A percentile compares a stretch with the other conserved stretches of the same genome.
phyloP scores from a whole-genome alignment of 208 protist species.

The Wallacemonas collosoma region DNA sequence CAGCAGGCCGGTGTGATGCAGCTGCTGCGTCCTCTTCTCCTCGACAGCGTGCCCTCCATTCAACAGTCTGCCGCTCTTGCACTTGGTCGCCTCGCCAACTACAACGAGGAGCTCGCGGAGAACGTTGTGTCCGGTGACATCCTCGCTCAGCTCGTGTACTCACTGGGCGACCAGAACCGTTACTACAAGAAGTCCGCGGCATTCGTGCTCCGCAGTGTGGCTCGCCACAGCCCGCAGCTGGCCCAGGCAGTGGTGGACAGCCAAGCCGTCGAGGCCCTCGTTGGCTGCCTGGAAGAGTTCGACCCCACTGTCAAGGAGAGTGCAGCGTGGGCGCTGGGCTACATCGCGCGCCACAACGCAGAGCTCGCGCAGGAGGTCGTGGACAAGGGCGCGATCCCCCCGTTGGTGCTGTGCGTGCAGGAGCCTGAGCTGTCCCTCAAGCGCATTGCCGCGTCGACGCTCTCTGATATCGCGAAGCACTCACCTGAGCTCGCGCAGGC shows the following conservation, averaged over 20 bases:
- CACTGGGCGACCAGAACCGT: constrained; percentile 96
- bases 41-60: constrained; percentile 97
- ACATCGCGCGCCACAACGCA: constrained; percentile 96
- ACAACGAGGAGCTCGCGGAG: constrained; percentile 97
- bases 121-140: constrained; percentile 97
- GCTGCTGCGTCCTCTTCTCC: constrained; percentile 96
- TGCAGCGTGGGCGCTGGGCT: constrained; percentile 97
- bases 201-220: constrained; percentile 97
- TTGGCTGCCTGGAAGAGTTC: constrained; percentile 97
- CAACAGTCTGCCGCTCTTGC: constrained; percentile 98
- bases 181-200: constrained; percentile 99
- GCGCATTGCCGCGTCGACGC: constrained; percentile 94
- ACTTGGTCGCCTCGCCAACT: constrained; percentile 97
- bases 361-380: constrained; percentile 95
- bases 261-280: constrained; percentile 96
- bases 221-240: constrained; percentile 96
- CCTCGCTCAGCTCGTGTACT: constrained; percentile 98
- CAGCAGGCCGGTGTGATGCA: constrained; percentile 97
- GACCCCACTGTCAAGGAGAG: constrained; percentile 98
- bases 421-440: constrained; percentile 98
- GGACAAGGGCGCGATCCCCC: constrained; percentile 95
- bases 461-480: constrained; percentile 97
- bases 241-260: constrained; percentile 97
- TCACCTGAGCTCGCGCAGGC: constrained; percentile 95
- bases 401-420: constrained; percentile 97